Percentiles rank a stretch among this genome's conserved stretches.
These are phyloP conservation scores for Neurospora tetrasperma DNA, from an alignment of 495 filamentous ascomycete species.

Conservation along the genomic window DNA sequence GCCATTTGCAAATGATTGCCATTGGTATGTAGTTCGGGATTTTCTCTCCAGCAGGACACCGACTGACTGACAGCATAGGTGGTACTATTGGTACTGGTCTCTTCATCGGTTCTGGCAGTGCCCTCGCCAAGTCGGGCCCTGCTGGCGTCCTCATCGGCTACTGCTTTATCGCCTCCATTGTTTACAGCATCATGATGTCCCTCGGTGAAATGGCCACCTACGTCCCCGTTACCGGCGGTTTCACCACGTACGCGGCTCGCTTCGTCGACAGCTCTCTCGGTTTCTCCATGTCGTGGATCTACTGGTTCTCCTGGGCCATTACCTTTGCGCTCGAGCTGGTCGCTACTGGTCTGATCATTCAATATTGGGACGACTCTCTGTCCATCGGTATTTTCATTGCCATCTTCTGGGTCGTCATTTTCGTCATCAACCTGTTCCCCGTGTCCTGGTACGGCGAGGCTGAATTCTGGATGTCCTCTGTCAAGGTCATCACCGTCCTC, in stretches of 20 bases:
- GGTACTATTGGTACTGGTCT: constrained; percentile 69
- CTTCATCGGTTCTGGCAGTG: constrained; percentile 59
- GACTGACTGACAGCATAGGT: constrained; percentile 25
- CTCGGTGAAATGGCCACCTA: constrained; percentile 66
- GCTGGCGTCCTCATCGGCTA: constrained; percentile 60
- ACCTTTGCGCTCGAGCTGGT: constrained; percentile 69
- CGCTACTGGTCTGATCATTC: constrained; percentile 62
- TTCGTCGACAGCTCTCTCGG: constrained; percentile 65
- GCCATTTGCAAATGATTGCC: constrained; percentile 7
- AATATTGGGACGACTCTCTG: constrained; percentile 54
- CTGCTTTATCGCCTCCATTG: constrained; percentile 53
- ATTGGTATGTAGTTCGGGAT: not conserved
- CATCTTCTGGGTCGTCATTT: constrained; percentile 63
- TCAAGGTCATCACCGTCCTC: constrained; percentile 68
- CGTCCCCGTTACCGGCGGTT: constrained; percentile 63
- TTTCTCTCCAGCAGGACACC: not conserved
- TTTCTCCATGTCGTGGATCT: constrained; percentile 67
- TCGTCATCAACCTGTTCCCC: constrained; percentile 55
- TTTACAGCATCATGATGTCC: constrained; percentile 50
- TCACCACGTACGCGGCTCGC: constrained; percentile 63
- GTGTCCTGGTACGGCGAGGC: constrained; percentile 62
- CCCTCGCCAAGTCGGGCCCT: constrained; percentile 53
- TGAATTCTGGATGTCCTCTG: constrained; percentile 61
- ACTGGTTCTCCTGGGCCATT: constrained; percentile 44
- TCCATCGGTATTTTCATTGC: constrained; percentile 60